phyloP scores from a whole-genome alignment of 805 yeast genomes.

The Hanseniaspora meyeri region DNA sequence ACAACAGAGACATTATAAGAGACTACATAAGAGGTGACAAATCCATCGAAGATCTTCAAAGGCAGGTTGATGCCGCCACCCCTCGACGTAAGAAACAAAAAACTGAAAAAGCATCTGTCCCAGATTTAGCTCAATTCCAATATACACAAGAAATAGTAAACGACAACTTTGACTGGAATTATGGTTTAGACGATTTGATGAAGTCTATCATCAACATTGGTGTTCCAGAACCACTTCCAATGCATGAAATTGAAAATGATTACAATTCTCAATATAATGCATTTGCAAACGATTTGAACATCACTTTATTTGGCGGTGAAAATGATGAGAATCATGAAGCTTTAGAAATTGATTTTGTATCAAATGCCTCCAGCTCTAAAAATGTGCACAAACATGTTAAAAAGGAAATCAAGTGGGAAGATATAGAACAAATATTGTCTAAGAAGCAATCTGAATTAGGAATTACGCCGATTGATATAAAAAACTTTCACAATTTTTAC shows the following conservation, averaged over 20 bases:
- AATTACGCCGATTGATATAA: constrained; percentile 12
- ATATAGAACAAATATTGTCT: background rate
- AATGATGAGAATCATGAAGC: constrained; percentile 7
- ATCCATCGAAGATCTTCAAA: background rate
- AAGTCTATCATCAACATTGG: background rate
- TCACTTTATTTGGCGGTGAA: background rate
- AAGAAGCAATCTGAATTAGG: background rate
- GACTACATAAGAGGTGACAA: constrained; percentile 1
- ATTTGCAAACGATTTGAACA: background rate
- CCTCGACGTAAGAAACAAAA: background rate
- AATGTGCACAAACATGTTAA: background rate
- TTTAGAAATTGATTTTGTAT: background rate
- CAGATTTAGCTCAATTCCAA: background rate
- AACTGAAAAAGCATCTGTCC: background rate
- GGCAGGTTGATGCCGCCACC: background rate
- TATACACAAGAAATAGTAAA: background rate
- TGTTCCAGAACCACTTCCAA: background rate
- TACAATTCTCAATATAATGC: background rate
- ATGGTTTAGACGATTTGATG: constrained; percentile 4
- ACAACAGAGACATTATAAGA: background rate
- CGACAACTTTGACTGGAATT: constrained; percentile 1
- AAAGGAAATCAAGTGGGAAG: constrained; percentile 13
- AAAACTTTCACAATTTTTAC: constrained; percentile 15
- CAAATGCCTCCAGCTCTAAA: background rate
- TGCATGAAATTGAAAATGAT: background rate